phyloP scores from a whole-genome alignment of 2,329 filamentous ascomycete species.

The Xylaria sp. region DNA sequence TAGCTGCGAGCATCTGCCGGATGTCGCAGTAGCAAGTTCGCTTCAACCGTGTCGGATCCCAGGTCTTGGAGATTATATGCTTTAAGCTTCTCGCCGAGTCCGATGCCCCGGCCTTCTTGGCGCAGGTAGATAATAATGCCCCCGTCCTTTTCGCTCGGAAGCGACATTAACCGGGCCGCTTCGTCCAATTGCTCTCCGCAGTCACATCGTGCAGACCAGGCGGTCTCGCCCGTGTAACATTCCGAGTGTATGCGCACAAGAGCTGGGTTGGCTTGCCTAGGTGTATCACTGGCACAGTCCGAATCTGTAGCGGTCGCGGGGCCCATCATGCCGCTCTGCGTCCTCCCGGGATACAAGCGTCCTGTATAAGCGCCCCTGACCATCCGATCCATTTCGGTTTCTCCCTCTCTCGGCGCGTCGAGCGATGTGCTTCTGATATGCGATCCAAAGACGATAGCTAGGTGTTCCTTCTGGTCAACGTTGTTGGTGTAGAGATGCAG shows the following conservation, averaged over 20 bases:
- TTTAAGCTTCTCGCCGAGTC: conserved; percentile 93
- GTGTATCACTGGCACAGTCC: conserved; percentile 25
- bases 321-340: conserved; percentile 72
- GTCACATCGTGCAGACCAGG: conserved; percentile 97
- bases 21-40: conserved; percentile 89
- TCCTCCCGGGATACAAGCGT: conserved; percentile 84
- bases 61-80: conserved; percentile 98
- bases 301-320: conserved; percentile 43
- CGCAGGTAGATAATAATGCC: conserved; percentile 96
- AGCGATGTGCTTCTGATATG: conserved; percentile 80
- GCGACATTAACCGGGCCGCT: conserved; percentile 90
- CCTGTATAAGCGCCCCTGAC: conserved; percentile 93
- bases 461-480: conserved; percentile 92
- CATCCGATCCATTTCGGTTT: conserved; percentile 91
- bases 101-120: conserved; percentile 96
- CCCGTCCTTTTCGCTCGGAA: conserved; percentile 70
- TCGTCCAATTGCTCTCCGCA: conserved; percentile 98
- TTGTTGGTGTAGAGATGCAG: conserved; percentile 94
- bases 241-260: conserved; percentile 96
- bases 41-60: conserved; percentile 97
- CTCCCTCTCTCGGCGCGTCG: conserved; percentile 76
- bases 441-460: conserved; percentile 95
- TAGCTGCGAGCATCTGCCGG: conserved; percentile 96
- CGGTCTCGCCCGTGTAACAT: conserved; percentile 98
- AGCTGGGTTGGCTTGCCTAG: conserved; percentile 60